Conservation (phyloP, 2,329 filamentous ascomycete genomes). For the Bipolaris oryzae region DNA sequence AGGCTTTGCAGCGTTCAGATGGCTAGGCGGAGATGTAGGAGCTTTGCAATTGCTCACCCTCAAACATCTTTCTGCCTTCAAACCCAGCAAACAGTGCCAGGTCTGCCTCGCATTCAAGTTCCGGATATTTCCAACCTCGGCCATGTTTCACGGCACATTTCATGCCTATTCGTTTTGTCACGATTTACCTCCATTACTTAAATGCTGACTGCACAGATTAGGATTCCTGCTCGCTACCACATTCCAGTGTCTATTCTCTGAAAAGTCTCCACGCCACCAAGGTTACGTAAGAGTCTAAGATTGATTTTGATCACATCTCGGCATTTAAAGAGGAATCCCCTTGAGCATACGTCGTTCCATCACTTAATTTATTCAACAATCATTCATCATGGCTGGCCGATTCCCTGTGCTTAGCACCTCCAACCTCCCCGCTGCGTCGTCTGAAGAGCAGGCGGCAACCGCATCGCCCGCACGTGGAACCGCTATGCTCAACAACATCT, state of each 20-base stretch:
- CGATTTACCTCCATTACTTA: not conserved
- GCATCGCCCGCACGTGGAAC: constrained; percentile 76
- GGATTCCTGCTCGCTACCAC: not conserved
- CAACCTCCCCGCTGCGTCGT: constrained; percentile 64
- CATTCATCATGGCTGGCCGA: constrained; percentile 36
- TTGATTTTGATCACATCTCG: not conserved
- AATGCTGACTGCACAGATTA: not conserved
- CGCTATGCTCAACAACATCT: constrained; percentile 66
- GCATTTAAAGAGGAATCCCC: not conserved
- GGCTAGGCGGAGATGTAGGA: not conserved
- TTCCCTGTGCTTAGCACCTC: constrained; percentile 46
- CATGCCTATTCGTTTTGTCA: not conserved
- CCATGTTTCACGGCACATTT: not conserved
- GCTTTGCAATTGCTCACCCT: not conserved
- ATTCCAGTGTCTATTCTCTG: not conserved
- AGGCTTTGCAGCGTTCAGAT: not conserved
- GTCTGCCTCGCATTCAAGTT: not conserved
- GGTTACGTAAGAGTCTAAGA: not conserved
- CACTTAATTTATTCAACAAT: not conserved
- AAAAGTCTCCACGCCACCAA: not conserved
- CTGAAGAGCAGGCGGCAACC: constrained; percentile 65
- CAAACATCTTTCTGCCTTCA: constrained; percentile 1
- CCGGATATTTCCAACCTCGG: not conserved
- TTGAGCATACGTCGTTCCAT: not conserved
- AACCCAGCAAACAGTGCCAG: not conserved